Base-by-base conservation (phyloP, 805 yeast species). In the Saccharomycopsis microspora region DNA sequence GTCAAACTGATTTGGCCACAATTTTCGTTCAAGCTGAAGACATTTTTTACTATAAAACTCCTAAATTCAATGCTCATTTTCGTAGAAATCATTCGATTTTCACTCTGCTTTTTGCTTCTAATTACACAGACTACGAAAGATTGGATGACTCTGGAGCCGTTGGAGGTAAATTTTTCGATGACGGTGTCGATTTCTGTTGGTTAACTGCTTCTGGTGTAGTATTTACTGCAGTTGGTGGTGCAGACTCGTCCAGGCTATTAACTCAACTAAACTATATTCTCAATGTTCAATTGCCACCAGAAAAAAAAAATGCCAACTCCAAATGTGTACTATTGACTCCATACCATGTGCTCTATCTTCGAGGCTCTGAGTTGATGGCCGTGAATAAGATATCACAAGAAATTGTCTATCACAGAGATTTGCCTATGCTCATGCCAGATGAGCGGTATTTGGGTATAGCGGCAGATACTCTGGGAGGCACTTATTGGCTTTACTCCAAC, bases 401-500 rank as follows among this genome's bases (percentile, higher is more conserved):
- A 42, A 57, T 71, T 4, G 75, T 72, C 1, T 70, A 62, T 44
- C 65, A 68, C 37, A 70, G 70, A 38, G 58, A 66, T 1, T 59
- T 76, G 3, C 69, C 64, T 39, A 56, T 49, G 46, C 58, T 9
- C 37, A 55, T 57, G 29, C 60, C 60, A 4, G 59, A 58, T 41
- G 75, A 70, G 42, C 56, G 60, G 31, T 58, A 73, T 42, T 48
- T 69, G 5, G 82, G 82, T 0, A 58, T 78, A 4, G 57, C 71
- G 2, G 67, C 70, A 1, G 94, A 84, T 56, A 62, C 63, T 45
- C 50, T 61, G 3, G 63, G 63, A 41, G 58, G 68, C 1, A 85
- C 97, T 0, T 84, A 68, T 56, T 93, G 98, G 98, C 62, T 84
- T 3, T 85, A 68, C 56, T 76, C 93, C 0, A 62, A 66, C 8